A percentile compares a stretch with the other conserved stretches of the same genome.
Evolutionary conservation across 2,329 filamentous ascomycete species (phyloP).

Genomic region (Nigrospora sphaerica): DNA sequence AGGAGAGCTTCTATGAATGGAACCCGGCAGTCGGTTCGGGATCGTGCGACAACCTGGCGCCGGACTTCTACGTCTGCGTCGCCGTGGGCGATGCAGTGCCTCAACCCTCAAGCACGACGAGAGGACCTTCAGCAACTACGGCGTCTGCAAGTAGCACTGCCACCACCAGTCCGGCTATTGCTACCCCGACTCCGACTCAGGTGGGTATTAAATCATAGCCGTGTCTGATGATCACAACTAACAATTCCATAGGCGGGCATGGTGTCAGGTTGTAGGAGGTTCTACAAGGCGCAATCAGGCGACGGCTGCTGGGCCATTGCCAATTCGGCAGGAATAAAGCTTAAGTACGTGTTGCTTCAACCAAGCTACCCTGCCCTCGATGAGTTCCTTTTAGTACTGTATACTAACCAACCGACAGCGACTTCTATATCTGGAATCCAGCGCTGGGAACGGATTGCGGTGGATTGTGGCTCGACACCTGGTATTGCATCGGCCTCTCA

Average conservation of each 20-base stretch:
- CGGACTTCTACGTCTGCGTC: slow-evolving; percentile 2
- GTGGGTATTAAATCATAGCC: background rate
- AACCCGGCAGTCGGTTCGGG: slow-evolving; percentile 4
- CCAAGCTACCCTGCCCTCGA: background rate
- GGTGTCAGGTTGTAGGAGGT: slow-evolving; percentile 3
- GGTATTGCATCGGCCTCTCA: background rate
- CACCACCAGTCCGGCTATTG: background rate
- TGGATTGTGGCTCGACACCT: background rate
- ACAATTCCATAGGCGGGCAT: background rate
- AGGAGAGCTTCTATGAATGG: slow-evolving; percentile 8
- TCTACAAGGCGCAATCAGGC: slow-evolving; percentile 1
- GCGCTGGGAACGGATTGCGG: background rate
- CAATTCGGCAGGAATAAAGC: background rate
- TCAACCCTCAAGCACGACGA: background rate
- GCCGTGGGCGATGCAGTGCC: background rate
- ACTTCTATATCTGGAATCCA: background rate
- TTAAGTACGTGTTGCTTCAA: background rate
- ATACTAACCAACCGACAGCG: background rate
- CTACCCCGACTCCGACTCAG: background rate
- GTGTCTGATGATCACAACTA: background rate
- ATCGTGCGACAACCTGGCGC: slow-evolving; percentile 1
- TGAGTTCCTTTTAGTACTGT: background rate
- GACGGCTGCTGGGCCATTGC: slow-evolving; percentile 5
- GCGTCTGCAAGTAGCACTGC: background rate
- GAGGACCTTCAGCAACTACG: too few relatives aligned